phyloP scores from a whole-genome alignment of 192 early-diverging fungal species.

The Chytriomyces confervae region DNA sequence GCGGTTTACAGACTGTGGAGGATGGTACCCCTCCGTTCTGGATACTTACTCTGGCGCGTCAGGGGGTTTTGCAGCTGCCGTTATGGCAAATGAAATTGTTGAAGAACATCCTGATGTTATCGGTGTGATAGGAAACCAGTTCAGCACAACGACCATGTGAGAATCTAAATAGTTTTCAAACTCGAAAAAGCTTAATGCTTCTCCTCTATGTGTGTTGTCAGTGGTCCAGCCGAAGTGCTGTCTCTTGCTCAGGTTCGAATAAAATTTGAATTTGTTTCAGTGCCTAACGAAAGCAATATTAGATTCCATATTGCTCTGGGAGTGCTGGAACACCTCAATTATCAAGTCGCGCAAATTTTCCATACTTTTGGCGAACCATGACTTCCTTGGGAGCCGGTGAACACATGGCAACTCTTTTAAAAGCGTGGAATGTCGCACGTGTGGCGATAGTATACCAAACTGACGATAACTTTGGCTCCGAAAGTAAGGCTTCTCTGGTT shows the following conservation, averaged over 20 bases:
- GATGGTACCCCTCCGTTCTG: slow-evolving; percentile 2
- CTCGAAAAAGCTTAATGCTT: background rate
- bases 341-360: background rate
- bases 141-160: slow-evolving; percentile 4
- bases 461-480: background rate
- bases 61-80: slow-evolving; percentile 13
- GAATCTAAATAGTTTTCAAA: background rate
- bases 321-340: background rate
- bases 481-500: background rate
- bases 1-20: slow-evolving; percentile 15
- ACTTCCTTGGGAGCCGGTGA: background rate
- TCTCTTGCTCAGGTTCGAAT: background rate
- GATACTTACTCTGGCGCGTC: background rate
- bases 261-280: background rate
- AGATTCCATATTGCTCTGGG: slow-evolving; percentile 21
- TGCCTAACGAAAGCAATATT: background rate
- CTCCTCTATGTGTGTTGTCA: background rate
- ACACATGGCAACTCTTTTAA: background rate
- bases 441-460: background rate
- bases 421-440: background rate
- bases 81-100: background rate
- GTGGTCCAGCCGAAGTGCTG: background rate
- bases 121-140: slow-evolving; percentile 5
- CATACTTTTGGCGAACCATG: background rate
- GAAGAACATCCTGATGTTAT: slow-evolving; percentile 9